Base-by-base conservation (phyloP, 768 basidiomycete species). In the Lactifluus rugatus region DNA sequence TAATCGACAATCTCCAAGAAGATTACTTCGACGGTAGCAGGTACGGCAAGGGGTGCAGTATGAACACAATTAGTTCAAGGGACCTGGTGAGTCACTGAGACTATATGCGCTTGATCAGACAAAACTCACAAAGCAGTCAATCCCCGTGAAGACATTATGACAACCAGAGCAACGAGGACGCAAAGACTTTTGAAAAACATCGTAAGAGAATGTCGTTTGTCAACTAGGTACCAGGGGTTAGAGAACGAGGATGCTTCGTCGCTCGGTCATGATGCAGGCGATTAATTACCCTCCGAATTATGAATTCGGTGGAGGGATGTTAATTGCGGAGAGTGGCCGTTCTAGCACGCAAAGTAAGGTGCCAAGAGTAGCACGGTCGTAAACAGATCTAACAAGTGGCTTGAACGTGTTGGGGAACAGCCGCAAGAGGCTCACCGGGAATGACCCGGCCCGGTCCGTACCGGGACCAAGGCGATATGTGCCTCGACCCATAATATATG, bases 51-150 rank as follows among this genome's bases (percentile, higher is more conserved):
- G 0, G 58, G 58, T 10, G 65, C 68, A 16, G 60, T 67, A 57
- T 71, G 60, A 37, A 60, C 64, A 36, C 71, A 69, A 54, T 70
- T 68, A 13, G 71, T 65, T 46, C 71, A 72, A 31, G 67, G 57
- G n/a, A 61, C 64, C 14, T 64, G 61, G 16, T 58, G 62, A 17
- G 61, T 65, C 37, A 66, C 52, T 26, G 63, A 64, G 50, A 62
- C 66, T 66, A 48, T 47, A 32, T 19, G 41, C 3, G 19, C 13
- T 32, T 23, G 9, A 46, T 48, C 17, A 52, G 42, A 36, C 37
- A 17, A 26, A 6, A 26, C 26, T 16, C 17, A 19, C 4, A 14
- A 36, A n/a, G n/a, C 19, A 8, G 3, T 48, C 16, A 0, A 5
- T n/a, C 0, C 44, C 11, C 25, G 19, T 23, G 16, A 25, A 39